Base-by-base conservation (phyloP, 805 yeast genomes). In the Saccharomycopsis javanensis region DNA sequence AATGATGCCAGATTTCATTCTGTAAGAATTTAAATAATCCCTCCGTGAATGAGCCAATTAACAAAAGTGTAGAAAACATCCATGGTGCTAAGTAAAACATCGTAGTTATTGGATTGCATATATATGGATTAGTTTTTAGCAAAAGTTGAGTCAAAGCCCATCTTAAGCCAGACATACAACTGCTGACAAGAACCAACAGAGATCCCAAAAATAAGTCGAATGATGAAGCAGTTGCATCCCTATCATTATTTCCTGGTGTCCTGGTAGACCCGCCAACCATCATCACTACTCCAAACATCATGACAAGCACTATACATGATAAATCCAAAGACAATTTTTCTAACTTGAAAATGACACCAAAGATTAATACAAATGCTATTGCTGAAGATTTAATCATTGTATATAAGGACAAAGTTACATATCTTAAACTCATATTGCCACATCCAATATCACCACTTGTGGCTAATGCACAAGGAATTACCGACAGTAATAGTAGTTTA, bases 61-160 rank as follows among this genome's bases (percentile, higher is more conserved):
- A 38, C 11, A 88, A 70, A 30, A 94, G 72, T 0, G 80, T 71
- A 1, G 79, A 53, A 57, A 84, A 82, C 94, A 91, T 92, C 7
- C 86, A 76, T 1, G 99, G 98, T 0, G 96, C 81, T 16, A 94
- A 71, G 66, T 87, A 88, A 63, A 86, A 75, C 48, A 94, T 90
- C 6, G 97, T 88, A 42, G 85, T 75, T 18, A 94, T 81, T 1
- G 99, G 95, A 66, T 91, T 84, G 38, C 79, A 78, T 4, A 83
- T 80, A 55, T 81, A 71, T 28, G 74, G 75, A 62, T 82, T 82
- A 50, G 73, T 76, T 62, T 79, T 85, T 53, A 94, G 72, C 35
- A 92, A 75, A 23, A 94, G 69, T 67, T 94, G 98, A 0, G 98
- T 90, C 60, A 91, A 79, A 1, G 96, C 92, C 99, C 99, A 94